Conservation (phyloP, 345 rosid species). For the Eucalyptus microcorys region DNA sequence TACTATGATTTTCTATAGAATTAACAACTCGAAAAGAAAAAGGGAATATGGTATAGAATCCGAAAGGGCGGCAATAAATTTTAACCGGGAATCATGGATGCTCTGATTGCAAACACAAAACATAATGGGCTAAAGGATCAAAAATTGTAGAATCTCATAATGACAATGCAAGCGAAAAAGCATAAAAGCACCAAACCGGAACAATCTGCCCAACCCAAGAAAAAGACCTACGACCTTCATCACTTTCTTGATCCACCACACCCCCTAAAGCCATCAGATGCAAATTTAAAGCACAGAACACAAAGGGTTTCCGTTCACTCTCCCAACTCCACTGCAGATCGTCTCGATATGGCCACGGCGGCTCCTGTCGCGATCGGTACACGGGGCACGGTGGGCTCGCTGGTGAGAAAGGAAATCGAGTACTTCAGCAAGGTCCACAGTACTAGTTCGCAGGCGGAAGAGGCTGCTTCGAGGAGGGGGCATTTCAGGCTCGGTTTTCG, state of each 20-base stretch:
- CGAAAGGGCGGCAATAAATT: neutral
- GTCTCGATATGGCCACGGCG: neutral
- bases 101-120: neutral
- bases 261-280: neutral
- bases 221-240: neutral
- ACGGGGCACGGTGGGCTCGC: conserved; percentile 70
- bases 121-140: neutral
- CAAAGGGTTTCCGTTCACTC: neutral
- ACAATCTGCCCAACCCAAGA: neutral
- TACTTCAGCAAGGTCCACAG: conserved; percentile 15
- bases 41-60: neutral
- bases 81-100: neutral
- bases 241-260: neutral
- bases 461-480: neutral
- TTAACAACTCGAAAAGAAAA: neutral
- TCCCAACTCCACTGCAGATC: neutral
- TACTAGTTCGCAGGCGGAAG: neutral
- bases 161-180: neutral
- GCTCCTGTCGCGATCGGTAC: conserved; percentile 49
- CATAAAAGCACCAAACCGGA: neutral
- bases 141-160: neutral
- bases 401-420: conserved; percentile 62
- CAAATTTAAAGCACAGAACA: neutral
- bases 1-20: neutral
- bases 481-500: neutral